Conservation (phyloP, 805 yeast species). For the Ogataea methylovora region DNA sequence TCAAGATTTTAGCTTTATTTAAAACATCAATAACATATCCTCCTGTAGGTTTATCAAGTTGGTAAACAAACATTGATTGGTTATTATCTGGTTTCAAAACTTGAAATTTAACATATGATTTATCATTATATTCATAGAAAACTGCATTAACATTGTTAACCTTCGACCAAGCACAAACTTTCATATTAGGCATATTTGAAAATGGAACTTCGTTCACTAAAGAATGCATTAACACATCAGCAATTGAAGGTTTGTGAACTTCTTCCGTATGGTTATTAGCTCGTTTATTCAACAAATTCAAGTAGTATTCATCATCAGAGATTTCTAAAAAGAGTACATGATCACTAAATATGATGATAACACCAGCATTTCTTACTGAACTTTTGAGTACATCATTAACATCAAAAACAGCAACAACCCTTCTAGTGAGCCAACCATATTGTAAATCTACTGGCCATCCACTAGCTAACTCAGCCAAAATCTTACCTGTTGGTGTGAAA, state of each 20-base stretch:
- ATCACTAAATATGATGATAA: constrained; percentile 77
- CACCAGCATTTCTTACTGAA: constrained; percentile 33
- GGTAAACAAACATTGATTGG: constrained; percentile 14
- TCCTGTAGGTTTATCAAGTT: constrained; percentile 17
- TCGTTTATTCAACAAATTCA: constrained; percentile 6
- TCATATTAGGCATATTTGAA: constrained; percentile 54
- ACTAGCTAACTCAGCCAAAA: constrained; percentile 74
- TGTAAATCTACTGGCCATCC: constrained; percentile 86
- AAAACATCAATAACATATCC: constrained; percentile 45
- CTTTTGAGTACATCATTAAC: constrained; percentile 17
- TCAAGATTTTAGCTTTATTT: constrained; percentile 63
- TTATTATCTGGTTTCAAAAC: constrained; percentile 24
- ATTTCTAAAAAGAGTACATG: constrained; percentile 58
- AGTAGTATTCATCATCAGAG: constrained; percentile 36
- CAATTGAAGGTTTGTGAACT: constrained; percentile 46
- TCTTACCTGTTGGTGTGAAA: constrained; percentile 87
- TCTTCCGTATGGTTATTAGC: constrained; percentile 1
- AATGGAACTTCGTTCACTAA: constrained; percentile 80
- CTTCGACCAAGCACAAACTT: constrained; percentile 60
- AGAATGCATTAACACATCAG: constrained; percentile 87
- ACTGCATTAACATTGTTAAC: constrained; percentile 49
- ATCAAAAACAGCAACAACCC: constrained; percentile 72
- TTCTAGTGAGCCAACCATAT: constrained; percentile 80
- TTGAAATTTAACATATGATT: constrained; percentile 17
- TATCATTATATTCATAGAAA: constrained; percentile 27